Base-by-base conservation (phyloP, 164 flowering plant genomes). In the Aristolochia contorta region DNA sequence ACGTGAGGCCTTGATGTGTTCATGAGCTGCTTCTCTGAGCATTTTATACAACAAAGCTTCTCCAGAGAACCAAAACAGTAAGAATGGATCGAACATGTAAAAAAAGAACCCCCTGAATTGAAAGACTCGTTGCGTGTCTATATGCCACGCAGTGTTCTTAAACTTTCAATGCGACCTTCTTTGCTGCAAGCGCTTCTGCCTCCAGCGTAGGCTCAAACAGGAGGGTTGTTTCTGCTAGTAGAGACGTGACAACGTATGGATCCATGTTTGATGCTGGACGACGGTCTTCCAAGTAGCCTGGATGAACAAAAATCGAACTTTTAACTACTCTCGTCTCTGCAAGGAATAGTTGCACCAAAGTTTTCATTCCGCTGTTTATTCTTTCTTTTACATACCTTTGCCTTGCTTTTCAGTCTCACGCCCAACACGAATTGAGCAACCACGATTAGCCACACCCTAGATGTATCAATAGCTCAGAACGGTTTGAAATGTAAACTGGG, bases 211-310 rank as follows among this genome's bases (percentile, higher is more conserved):
- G 96, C 74, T 89, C 89, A 88, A 89, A 92, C 61, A 92, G 64
- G 54, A 92, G 3, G 0, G 99, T 85, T 24, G 88, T 86, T 65
- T 93, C 97, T 6, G 97, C 99, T 47, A 93, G 79, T 60, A 93
- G 64, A 2, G 80, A 58, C 45, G 91, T 90, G 73, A 93, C 99
- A 12, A 82, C 76, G 48, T 93, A 90, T 6, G 99, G 97, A 70
- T 93, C 99, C 99, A 93, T 93, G 91, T 90, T 93, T 41, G 99
- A 93, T 58, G 99, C 89, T n/a, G 99, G 99, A 45, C 99, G 91
- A 57, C 97, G 74, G 62, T 93, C 99, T 71, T 93, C 99, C 82
- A 93, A 68, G 75, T 93, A 93, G 71, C 99, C 98, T 89, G 41
- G 59, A 49, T 10, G 22, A 62, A 37, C 20, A 23, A 54, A 43